phyloP scores from a whole-genome alignment of 176 grass and related monocot genomes.

The Raddia distichophylla region DNA sequence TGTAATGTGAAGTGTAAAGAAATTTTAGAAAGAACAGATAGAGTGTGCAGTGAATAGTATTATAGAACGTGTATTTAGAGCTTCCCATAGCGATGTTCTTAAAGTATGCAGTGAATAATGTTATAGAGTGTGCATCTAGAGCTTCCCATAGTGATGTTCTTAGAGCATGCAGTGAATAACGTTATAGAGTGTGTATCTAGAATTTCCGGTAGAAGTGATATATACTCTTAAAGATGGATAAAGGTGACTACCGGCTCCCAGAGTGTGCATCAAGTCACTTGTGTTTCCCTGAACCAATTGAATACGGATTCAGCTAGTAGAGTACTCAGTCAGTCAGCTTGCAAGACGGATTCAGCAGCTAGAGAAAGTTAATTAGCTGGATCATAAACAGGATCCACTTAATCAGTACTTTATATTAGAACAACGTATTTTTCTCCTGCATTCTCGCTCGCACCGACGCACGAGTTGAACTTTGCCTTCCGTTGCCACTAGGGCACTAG shows the following conservation, averaged over 20 bases:
- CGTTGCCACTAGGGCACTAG: conserved; percentile 1
- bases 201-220: too few relatives aligned
- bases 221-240: too few relatives aligned
- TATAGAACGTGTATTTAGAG: too few relatives aligned
- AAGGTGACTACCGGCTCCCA: neutral
- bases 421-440: conserved; percentile 5
- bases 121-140: too few relatives aligned
- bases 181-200: too few relatives aligned
- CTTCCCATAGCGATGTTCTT: too few relatives aligned
- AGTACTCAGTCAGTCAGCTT: neutral
- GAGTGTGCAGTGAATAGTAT: too few relatives aligned
- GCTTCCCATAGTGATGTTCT: too few relatives aligned
- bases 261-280: conserved; percentile 27
- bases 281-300: conserved; percentile 20
- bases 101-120: too few relatives aligned
- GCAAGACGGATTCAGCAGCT: neutral
- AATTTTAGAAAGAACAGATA: too few relatives aligned
- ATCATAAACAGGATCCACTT: conserved; percentile 5
- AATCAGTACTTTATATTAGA: neutral
- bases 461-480: neutral
- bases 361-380: conserved; percentile 29
- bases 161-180: too few relatives aligned
- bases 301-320: neutral
- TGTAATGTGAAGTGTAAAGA: too few relatives aligned
- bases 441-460: neutral